Percentiles rank a stretch among this genome's conserved stretches.
Conservation (phyloP, 768 basidiomycete genomes). For the Coprinopsis strossmayeri region DNA sequence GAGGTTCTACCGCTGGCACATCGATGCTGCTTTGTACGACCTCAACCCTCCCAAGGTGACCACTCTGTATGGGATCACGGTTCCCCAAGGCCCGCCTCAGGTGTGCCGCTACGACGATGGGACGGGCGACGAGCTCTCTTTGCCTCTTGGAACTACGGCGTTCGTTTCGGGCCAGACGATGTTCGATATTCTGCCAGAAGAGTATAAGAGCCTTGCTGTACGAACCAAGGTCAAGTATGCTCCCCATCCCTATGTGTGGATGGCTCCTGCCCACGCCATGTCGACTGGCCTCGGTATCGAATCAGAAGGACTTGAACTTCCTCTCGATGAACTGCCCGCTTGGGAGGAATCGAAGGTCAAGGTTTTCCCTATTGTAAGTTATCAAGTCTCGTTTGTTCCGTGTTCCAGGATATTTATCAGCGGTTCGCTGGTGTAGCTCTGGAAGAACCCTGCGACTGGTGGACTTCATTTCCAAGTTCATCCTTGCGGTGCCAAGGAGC, state of each 20-base stretch:
- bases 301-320: constrained; percentile 63
- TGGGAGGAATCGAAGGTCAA: constrained; percentile 77
- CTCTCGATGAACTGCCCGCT: constrained; percentile 56
- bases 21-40: constrained; percentile 79
- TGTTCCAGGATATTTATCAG: background rate
- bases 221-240: constrained; percentile 68
- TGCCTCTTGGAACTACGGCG: constrained; percentile 82
- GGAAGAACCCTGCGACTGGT: constrained; percentile 90
- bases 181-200: constrained; percentile 68
- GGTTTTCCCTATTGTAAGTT: constrained; percentile 50
- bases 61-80: constrained; percentile 68
- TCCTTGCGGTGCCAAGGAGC: constrained; percentile 64
- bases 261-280: constrained; percentile 64
- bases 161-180: constrained; percentile 76
- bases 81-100: constrained; percentile 61
- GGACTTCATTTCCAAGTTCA: constrained; percentile 87
- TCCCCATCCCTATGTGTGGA: constrained; percentile 87
- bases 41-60: constrained; percentile 74
- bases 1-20: constrained; percentile 87
- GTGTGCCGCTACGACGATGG: constrained; percentile 75
- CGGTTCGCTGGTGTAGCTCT: constrained; percentile 41
- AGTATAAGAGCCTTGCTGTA: constrained; percentile 74
- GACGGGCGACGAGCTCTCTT: constrained; percentile 70
- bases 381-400: constrained; percentile 18
- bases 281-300: constrained; percentile 80